Percentiles rank a stretch among this genome's conserved stretches.
Evolutionary conservation across 176 grass and related monocot species (phyloP).

Genomic region (Oryza glaberrima): DNA sequence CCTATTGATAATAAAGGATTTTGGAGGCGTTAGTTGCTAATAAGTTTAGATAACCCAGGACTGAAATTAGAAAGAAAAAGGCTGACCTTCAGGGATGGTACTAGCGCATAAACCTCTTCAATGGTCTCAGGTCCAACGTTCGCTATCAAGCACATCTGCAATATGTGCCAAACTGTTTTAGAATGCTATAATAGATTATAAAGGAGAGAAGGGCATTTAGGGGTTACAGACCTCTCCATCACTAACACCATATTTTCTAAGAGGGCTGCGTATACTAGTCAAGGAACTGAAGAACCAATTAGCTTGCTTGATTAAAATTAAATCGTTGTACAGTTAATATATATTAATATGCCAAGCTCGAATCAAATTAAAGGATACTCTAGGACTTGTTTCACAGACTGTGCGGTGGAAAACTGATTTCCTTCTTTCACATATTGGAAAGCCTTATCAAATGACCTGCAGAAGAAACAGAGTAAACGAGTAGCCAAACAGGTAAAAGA

Average conservation of each 20-base stretch:
- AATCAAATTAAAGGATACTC: conserved; percentile 71
- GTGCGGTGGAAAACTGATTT: conserved; percentile 54
- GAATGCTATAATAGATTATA: conserved; percentile 20
- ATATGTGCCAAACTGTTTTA: neutral
- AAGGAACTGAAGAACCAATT: conserved; percentile 50
- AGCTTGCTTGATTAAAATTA: conserved; percentile 27
- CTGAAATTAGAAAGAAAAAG: conserved; percentile 35
- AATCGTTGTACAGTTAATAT: conserved; percentile 6
- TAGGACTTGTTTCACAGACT: conserved; percentile 69
- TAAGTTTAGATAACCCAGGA: conserved; percentile 1
- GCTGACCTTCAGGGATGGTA: conserved; percentile 91
- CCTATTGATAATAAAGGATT: conserved; percentile 46
- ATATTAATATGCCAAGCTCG: conserved; percentile 25
- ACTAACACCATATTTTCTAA: conserved; percentile 68
- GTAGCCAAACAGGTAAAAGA: conserved; percentile 23
- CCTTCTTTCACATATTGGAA: conserved; percentile 79
- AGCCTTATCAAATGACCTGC: conserved; percentile 87
- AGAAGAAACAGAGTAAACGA: conserved; percentile 19
- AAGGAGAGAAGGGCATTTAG: conserved; percentile 7
- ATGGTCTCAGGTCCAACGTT: conserved; percentile 81
- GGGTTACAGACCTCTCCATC: conserved; percentile 78
- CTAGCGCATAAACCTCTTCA: conserved; percentile 88
- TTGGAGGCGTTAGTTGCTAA: conserved; percentile 5
- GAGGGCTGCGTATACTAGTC: conserved; percentile 63
- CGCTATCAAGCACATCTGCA: conserved; percentile 88